Evolutionary conservation across 192 early-diverging fungal species (phyloP), one percentile per base, ranked within the genome.

Genomic region (Linnemannia elongata): DNA sequence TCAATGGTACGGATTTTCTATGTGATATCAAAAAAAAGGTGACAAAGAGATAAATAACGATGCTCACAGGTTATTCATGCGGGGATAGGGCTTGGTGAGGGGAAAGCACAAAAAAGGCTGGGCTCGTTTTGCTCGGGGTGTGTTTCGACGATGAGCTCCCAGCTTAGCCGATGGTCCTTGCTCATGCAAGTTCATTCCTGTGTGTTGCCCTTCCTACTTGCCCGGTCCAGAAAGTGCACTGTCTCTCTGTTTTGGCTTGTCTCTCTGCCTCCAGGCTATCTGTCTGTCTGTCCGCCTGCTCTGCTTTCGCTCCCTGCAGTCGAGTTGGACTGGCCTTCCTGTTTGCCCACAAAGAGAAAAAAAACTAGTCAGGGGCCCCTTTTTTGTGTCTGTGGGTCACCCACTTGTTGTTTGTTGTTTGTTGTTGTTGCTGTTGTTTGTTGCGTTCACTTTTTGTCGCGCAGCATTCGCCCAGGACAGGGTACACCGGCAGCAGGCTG

Each of bases 1-100:
- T 99, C 98, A 78, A 99, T 99, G 72, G 97, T 99, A 83, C 97
- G 95, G 89, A 99, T 99, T 97, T 98, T 99, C 95, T 97, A 90
- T 63, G 36, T 63, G 30, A 17, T 22, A 57, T 44, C 10, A 44
- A 15, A 12, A 15, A 12, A 41, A 71, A 39, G 36, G 24, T 27
- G 49, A 73, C 10, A 39, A 73, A 73, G 35, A 60, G n/a, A 60
- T 66, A 30, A 66, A 30, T 15, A 66, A 66, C 24, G 12, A 4
- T 66, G 60, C 60, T 35, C 60, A 66, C 30, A 33, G 10, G 12
- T 30, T n/a, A 30, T 66, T 15, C 30, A 24, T 60, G 55, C 0
- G n/a, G 55, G 24, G n/a, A 5, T 18, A 33, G 60, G 60, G 12
- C n/a, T 66, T 12, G 27, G 30, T 33, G 12, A 20, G 30, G 6